phyloP scores from a whole-genome alignment of 2,329 filamentous ascomycete genomes.

The Fusarium sp. region DNA sequence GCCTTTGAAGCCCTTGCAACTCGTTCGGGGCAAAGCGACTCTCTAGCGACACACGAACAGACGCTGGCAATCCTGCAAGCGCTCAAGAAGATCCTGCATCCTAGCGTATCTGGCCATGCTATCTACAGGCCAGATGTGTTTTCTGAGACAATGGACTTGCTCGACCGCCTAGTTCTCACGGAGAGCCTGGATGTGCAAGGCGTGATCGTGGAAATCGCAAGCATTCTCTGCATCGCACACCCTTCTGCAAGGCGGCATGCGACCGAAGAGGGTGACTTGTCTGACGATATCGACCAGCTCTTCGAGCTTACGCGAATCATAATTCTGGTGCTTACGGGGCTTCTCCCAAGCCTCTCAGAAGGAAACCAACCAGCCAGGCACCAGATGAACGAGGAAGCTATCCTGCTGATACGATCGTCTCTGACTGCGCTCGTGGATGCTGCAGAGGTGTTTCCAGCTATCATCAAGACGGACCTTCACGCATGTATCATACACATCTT shows the following conservation, averaged over 20 bases:
- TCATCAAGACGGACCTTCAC: conserved; percentile 96
- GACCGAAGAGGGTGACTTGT: conserved; percentile 81
- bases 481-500: conserved; percentile 98
- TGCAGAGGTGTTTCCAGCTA: conserved; percentile 93
- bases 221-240: conserved; percentile 90
- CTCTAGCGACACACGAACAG: conserved; percentile 80
- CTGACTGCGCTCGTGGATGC: conserved; percentile 93
- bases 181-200: conserved; percentile 90
- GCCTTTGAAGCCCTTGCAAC: conserved; percentile 96
- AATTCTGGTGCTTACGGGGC: conserved; percentile 88
- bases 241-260: conserved; percentile 79
- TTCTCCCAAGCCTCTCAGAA: conserved; percentile 86
- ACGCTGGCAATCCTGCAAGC: conserved; percentile 91
- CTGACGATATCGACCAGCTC: conserved; percentile 97
- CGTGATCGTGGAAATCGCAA: conserved; percentile 94
- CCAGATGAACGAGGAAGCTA: conserved; percentile 88
- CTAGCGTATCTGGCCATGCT: conserved; percentile 94
- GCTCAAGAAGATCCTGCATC: conserved; percentile 93
- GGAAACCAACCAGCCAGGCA: conserved; percentile 76
- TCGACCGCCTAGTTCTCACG: conserved; percentile 92
- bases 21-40: conserved; percentile 68
- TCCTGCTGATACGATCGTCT: conserved; percentile 83
- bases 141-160: conserved; percentile 94
- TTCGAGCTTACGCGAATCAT: conserved; percentile 98
- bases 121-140: conserved; percentile 98